Evolutionary conservation across 1,284 basidiomycete species (phyloP).

Genomic region (Entoloma clypeatum): DNA sequence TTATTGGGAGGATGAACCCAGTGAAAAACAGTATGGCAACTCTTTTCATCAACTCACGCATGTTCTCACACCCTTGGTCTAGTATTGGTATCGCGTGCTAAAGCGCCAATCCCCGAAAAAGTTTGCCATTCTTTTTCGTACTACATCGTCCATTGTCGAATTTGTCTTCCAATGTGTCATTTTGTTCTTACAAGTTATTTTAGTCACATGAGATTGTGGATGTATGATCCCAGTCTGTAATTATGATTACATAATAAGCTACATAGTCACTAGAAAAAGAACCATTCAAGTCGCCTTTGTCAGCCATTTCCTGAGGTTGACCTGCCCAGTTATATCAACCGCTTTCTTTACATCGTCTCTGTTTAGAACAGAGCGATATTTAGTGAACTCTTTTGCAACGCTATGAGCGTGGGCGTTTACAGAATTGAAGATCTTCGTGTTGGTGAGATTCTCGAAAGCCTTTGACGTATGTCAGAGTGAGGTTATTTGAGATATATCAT

Average conservation of each 20-base stretch:
- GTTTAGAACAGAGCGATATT: conserved; percentile 59
- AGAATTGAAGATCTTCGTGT: conserved; percentile 48
- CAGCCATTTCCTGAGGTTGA: conserved; percentile 75
- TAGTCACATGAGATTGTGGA: too few species aligned
- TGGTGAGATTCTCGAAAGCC: conserved; percentile 67
- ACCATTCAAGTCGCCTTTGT: conserved; percentile 40
- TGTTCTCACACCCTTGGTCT: too few species aligned
- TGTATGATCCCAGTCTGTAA: too few species aligned
- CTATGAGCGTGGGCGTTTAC: conserved; percentile 42
- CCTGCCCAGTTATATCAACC: conserved; percentile 62
- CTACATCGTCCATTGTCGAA: too few species aligned
- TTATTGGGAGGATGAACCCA: too few species aligned
- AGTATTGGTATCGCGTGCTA: conserved; percentile 13
- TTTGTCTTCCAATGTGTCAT: too few species aligned
- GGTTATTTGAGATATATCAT: neutral
- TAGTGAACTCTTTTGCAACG: conserved; percentile 58
- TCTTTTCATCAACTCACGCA: too few species aligned
- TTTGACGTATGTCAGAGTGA: conserved; percentile 28
- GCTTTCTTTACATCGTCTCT: conserved; percentile 58
- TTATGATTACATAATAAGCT: too few species aligned
- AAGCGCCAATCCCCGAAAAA: neutral
- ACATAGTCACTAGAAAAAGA: conserved; percentile 3
- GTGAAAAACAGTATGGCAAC: too few species aligned
- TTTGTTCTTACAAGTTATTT: too few species aligned
- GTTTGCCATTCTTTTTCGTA: too few species aligned